Evolutionary conservation across 2,329 filamentous ascomycete genomes (phyloP).

Genomic region (Colletotrichum sp.): DNA sequence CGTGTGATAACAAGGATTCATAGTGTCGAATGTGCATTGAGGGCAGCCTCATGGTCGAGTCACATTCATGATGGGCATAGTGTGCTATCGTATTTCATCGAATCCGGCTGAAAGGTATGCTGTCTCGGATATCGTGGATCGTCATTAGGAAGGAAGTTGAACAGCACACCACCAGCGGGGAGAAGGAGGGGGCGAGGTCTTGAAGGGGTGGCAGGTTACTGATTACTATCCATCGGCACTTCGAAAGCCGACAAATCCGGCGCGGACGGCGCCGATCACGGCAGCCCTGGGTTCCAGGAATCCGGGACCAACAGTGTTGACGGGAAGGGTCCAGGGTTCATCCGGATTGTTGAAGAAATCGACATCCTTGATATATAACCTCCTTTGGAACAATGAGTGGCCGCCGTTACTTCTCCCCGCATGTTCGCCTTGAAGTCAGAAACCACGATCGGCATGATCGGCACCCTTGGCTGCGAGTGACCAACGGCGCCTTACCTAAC

Average conservation of each 20-base stretch:
- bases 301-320: slow-evolving; percentile 2
- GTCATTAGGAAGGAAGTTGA: neutral
- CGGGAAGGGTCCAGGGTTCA: slow-evolving; percentile 6
- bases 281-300: slow-evolving; percentile 10
- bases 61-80: neutral
- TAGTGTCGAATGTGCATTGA: neutral
- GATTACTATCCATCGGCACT: slow-evolving; percentile 2
- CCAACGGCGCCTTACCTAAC: slow-evolving; percentile 8
- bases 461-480: neutral
- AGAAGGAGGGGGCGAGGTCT: neutral
- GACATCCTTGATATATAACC: slow-evolving; percentile 4
- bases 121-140: neutral
- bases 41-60: neutral
- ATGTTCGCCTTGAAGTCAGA: slow-evolving; percentile 9
- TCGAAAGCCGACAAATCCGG: neutral
- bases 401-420: neutral
- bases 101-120: neutral
- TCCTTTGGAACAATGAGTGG: neutral
- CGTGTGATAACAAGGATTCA: neutral
- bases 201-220: neutral
- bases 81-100: neutral
- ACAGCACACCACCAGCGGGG: neutral
- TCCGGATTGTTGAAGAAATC: slow-evolving; percentile 10
- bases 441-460: slow-evolving; percentile 10
- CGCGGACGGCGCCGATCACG: slow-evolving; percentile 1